phyloP scores from a whole-genome alignment of 129 eudicot species.

The Artemisia tridentata region DNA sequence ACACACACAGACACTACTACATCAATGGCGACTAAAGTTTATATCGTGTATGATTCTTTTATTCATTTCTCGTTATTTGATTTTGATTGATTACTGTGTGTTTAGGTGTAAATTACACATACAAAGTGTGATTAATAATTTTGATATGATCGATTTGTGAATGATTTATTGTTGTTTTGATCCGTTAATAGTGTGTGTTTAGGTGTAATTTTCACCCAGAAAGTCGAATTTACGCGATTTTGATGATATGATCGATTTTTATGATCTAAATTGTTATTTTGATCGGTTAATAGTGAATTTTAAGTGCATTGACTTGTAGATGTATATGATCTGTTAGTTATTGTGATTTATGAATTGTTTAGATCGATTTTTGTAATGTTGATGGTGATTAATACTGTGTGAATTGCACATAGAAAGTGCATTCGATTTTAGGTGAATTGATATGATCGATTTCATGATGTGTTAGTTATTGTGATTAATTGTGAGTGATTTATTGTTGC shows the following conservation, averaged over 20 bases:
- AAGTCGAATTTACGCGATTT: not conserved
- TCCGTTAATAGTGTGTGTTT: conserved; percentile 8
- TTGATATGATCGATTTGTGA: conserved; percentile 8
- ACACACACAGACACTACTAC: not conserved
- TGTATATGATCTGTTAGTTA: too few relatives aligned
- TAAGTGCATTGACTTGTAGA: too few relatives aligned
- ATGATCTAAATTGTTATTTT: too few relatives aligned
- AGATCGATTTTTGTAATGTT: too few relatives aligned
- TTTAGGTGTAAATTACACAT: too few relatives aligned
- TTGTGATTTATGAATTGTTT: too few relatives aligned
- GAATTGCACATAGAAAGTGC: too few relatives aligned
- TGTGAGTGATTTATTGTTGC: too few relatives aligned
- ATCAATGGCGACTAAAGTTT: conserved; percentile 43
- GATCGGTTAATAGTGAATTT: too few relatives aligned
- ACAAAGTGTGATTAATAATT: not conserved
- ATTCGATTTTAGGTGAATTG: not conserved
- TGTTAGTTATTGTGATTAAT: not conserved
- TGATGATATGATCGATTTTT: too few relatives aligned
- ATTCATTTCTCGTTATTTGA: not conserved
- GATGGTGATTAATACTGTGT: too few relatives aligned
- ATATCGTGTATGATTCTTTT: conserved; percentile 30
- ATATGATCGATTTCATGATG: not conserved
- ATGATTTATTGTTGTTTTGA: conserved; percentile 7
- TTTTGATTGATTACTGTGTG: not conserved
- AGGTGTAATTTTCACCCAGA: not conserved